phyloP scores from a whole-genome alignment of 768 basidiomycete species.

The Plicaturopsis crispa region DNA sequence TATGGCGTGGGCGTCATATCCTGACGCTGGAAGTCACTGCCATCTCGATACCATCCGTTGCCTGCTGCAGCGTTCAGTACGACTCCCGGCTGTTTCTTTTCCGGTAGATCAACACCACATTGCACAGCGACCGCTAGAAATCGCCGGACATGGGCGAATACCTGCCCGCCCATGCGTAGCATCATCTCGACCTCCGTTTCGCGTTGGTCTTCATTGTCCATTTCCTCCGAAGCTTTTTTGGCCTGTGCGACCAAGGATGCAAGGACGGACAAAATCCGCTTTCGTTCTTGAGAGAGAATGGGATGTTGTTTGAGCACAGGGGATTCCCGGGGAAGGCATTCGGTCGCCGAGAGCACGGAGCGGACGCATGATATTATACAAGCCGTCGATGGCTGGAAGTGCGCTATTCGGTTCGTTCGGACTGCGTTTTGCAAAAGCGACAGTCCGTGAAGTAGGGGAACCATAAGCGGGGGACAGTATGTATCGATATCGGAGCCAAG shows the following conservation, averaged over 20 bases:
- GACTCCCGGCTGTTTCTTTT: conserved; percentile 26
- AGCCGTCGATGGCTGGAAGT: conserved; percentile 92
- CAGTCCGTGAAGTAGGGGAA: conserved; percentile 78
- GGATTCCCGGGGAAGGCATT: conserved; percentile 80
- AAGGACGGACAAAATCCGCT: conserved; percentile 73
- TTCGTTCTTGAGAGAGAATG: conserved; percentile 67
- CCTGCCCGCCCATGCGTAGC: conserved; percentile 73
- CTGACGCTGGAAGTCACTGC: conserved; percentile 14
- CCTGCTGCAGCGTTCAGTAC: conserved; percentile 1
- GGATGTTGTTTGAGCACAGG: conserved; percentile 60
- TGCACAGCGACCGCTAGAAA: conserved; percentile 75
- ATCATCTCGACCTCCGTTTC: conserved; percentile 62
- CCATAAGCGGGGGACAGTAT: conserved; percentile 76
- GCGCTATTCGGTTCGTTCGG: conserved; percentile 62
- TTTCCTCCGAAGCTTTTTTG: conserved; percentile 53
- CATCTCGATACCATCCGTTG: no score
- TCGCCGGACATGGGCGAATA: conserved; percentile 71
- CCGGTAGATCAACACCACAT: conserved; percentile 64
- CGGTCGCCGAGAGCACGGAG: conserved; percentile 73
- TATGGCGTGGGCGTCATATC: conserved; percentile 9
- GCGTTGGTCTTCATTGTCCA: conserved; percentile 38
- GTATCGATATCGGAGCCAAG: conserved; percentile 43
- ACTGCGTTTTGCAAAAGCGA: conserved; percentile 84
- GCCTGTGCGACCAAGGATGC: conserved; percentile 79
- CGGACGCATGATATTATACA: conserved; percentile 94